Conservation (phyloP, 305 asterid species). For the Fraxinus velutina region DNA sequence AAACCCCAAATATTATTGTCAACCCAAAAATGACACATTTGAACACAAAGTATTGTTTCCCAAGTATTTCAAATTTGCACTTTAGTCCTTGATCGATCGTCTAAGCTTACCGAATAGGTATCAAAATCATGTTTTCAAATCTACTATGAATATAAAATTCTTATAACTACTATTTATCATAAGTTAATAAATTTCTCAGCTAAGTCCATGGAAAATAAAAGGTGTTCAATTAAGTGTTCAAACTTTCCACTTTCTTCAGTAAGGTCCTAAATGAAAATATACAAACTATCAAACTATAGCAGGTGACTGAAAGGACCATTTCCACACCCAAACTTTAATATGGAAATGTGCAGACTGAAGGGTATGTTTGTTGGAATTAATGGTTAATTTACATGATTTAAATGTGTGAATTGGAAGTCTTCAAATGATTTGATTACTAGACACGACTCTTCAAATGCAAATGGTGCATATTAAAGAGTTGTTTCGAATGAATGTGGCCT, state of each 20-base stretch:
- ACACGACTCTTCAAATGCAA: too few species aligned
- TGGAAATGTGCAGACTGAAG: not conserved
- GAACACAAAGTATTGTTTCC: not conserved
- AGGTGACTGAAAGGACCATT: not conserved
- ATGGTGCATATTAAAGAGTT: too few species aligned
- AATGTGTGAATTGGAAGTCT: too few species aligned
- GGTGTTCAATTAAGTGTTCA: not conserved
- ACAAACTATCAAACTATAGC: not conserved
- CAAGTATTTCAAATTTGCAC: not conserved
- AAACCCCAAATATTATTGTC: not conserved
- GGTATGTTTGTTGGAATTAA: not conserved
- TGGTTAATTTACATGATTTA: too few species aligned
- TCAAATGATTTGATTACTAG: too few species aligned
- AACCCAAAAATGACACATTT: not conserved
- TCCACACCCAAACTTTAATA: not conserved
- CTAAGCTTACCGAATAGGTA: not conserved
- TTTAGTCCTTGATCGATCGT: not conserved
- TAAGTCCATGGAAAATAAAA: not conserved
- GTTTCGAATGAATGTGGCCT: too few species aligned
- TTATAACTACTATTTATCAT: not conserved
- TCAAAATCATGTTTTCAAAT: not conserved
- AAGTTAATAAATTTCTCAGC: not conserved
- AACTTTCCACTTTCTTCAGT: not conserved
- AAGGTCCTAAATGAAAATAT: not conserved
- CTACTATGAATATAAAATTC: not conserved